A percentile compares a stretch with the other conserved stretches of the same genome.
These are phyloP conservation scores for Candida dubliniensis DNA, from an alignment of 1,139 yeast species.

Conservation along the genomic window DNA sequence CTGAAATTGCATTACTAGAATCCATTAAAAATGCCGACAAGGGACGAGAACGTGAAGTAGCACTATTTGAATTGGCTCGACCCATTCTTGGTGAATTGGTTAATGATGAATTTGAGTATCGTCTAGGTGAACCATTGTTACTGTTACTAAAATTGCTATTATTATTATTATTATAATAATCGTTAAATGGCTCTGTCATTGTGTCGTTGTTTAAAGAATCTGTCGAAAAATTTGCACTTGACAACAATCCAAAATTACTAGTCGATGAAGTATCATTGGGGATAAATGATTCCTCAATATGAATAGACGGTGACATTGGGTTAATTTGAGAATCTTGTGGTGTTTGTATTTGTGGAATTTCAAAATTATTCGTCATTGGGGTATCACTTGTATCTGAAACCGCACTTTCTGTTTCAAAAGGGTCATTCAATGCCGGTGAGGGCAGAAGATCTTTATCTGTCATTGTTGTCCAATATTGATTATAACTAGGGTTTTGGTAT, in stretches of 20 bases:
- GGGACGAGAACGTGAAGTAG: constrained; percentile 40
- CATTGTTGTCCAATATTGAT: too few relatives aligned
- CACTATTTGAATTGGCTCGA: constrained; percentile 17
- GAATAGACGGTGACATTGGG: too few relatives aligned
- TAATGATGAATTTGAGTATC: constrained; percentile 25
- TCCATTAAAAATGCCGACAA: constrained; percentile 39
- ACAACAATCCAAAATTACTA: constrained; percentile 22
- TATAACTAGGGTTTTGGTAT: too few relatives aligned
- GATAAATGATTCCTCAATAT: neutral
- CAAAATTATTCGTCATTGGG: too few relatives aligned
- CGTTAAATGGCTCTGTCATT: constrained; percentile 1
- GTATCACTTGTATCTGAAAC: too few relatives aligned
- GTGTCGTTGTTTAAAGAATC: constrained; percentile 30
- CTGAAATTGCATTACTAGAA: constrained; percentile 29
- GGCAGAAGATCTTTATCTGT: too few relatives aligned
- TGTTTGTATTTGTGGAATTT: too few relatives aligned
- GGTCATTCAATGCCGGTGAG: too few relatives aligned
- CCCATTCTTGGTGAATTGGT: constrained; percentile 24
- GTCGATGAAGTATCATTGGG: neutral
- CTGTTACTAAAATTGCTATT: constrained; percentile 1
- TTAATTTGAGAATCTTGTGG: too few relatives aligned
- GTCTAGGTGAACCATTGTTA: constrained; percentile 14
- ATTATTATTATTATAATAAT: constrained; percentile 1
- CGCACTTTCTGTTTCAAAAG: too few relatives aligned
- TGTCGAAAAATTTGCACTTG: constrained; percentile 46